These are phyloP conservation scores for Tulasnella sp. DNA, from an alignment of 768 basidiomycete species.

Conservation along the genomic window DNA sequence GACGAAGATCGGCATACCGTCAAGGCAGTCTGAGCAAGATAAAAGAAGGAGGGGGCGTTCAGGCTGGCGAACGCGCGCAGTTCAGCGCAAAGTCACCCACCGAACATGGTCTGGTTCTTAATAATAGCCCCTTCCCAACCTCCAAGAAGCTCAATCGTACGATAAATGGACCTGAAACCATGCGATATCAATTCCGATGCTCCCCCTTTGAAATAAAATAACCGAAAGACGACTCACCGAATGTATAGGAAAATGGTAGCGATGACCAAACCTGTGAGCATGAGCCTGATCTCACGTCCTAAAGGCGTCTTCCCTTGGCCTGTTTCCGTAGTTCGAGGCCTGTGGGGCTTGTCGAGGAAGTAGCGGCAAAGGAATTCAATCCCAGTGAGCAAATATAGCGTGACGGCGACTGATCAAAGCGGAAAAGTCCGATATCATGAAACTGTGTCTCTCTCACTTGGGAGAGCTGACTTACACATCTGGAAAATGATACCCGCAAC, in stretches of 20 bases:
- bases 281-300: slow-evolving; percentile 7
- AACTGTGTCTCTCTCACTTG: not conserved
- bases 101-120: slow-evolving; percentile 21
- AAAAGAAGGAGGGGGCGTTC: not conserved
- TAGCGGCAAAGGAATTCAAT: slow-evolving; percentile 41
- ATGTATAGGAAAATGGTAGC: slow-evolving; percentile 27
- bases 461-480: slow-evolving; percentile 9
- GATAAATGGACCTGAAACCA: slow-evolving; percentile 21
- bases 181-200: not conserved
- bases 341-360: slow-evolving; percentile 29
- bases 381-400: slow-evolving; percentile 33
- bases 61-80: not conserved
- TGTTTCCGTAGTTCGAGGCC: not conserved
- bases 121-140: slow-evolving; percentile 27
- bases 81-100: not conserved
- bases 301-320: not conserved
- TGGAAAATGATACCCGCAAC: slow-evolving; percentile 21
- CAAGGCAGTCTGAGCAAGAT: slow-evolving; percentile 1
- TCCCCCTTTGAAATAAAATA: not conserved
- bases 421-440: not conserved
- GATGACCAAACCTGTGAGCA: slow-evolving; percentile 19
- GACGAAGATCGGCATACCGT: slow-evolving; percentile 15
- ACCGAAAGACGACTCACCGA: slow-evolving; percentile 18
- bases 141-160: slow-evolving; percentile 23
- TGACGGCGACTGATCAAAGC: slow-evolving; percentile 33